Evolutionary conservation across 768 basidiomycete genomes (phyloP).

Genomic region (Xerocomus potaroensis): DNA sequence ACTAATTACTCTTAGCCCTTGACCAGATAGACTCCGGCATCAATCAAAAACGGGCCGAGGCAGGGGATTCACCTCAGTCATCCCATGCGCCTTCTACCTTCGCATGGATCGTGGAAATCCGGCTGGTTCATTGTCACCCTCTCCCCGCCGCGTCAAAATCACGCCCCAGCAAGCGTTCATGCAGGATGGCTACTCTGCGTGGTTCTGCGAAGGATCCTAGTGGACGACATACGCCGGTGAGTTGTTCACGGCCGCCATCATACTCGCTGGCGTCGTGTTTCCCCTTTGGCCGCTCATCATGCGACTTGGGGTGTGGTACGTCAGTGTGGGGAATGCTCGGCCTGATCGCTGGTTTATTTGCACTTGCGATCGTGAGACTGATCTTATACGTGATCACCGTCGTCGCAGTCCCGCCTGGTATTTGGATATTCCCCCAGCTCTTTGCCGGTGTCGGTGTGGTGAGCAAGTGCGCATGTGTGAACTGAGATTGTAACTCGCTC

Average conservation of each 20-base stretch:
- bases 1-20: too few relatives aligned
- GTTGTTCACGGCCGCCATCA: constrained; percentile 83
- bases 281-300: constrained; percentile 95
- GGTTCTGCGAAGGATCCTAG: constrained; percentile 95
- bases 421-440: constrained; percentile 98
- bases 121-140: constrained; percentile 48
- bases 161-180: constrained; percentile 76
- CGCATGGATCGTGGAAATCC: constrained; percentile 75
- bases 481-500: too few relatives aligned
- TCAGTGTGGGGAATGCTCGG: constrained; percentile 85
- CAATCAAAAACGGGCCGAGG: too few relatives aligned
- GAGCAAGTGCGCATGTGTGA: too few relatives aligned
- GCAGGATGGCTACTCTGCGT: constrained; percentile 85
- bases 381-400: constrained; percentile 94
- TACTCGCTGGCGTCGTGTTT: constrained; percentile 98
- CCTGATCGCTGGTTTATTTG: constrained; percentile 88
- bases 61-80: constrained; percentile 59
- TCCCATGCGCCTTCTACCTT: constrained; percentile 88
- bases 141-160: constrained; percentile 71
- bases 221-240: constrained; percentile 92
- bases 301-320: constrained; percentile 93
- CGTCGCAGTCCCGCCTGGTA: constrained; percentile 80
- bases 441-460: constrained; percentile 99
- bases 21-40: too few relatives aligned
- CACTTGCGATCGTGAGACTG: constrained; percentile 80